Evolutionary conservation across 108 stramenopile species (phyloP), one percentile per base, ranked within the genome.

Genomic region (Aureococcus anophagefferens): DNA sequence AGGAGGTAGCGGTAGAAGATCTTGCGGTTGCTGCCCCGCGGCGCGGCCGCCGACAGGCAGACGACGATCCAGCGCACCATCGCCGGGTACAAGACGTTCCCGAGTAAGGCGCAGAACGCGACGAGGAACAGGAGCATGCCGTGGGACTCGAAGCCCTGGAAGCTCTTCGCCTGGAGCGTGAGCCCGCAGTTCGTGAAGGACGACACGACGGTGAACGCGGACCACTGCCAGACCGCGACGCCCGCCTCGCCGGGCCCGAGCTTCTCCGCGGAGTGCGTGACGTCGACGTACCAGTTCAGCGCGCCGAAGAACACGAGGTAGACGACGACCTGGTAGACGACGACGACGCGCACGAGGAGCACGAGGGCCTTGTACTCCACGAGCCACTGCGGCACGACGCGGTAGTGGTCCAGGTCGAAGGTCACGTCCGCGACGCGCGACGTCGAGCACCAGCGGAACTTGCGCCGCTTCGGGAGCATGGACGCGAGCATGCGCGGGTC

Each of bases 1-100:
- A 62, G 62, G 28, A 62, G 62, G 62, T 62, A 62, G 62, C 62
- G 62, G 62, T n/a, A 62, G 62, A n/a, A 62, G 28, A 62, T 15
- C 62, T 62, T 62, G 28, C 62, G 62, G 14, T 3, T 16, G 14
- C 14, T 16, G 28, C n/a, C n/a, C 28, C 62, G 62, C 11, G 28
- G 21, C 28, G 62, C 21, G 28, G n/a, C 28, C 3, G 16, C 5
- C 11, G 28, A n/a, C 11, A 62, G 62, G 28, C 5, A 25, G 62
- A 62, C 62, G 28, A 62, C 28, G 62, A 7, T 16, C 62, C 62
- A 62, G 11, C 62, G 62, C 11, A 62, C 28, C 14, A 7, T 4
- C 5, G n/a, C n/a, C 28, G 62, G 18, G 28, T 13, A 29, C 11
- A 62, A 15, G 28, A 62, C 62, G 62, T 62, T 62, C 28, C 62